Base-by-base conservation (phyloP, 2,329 filamentous ascomycete species). In the Colletotrichum navitas region DNA sequence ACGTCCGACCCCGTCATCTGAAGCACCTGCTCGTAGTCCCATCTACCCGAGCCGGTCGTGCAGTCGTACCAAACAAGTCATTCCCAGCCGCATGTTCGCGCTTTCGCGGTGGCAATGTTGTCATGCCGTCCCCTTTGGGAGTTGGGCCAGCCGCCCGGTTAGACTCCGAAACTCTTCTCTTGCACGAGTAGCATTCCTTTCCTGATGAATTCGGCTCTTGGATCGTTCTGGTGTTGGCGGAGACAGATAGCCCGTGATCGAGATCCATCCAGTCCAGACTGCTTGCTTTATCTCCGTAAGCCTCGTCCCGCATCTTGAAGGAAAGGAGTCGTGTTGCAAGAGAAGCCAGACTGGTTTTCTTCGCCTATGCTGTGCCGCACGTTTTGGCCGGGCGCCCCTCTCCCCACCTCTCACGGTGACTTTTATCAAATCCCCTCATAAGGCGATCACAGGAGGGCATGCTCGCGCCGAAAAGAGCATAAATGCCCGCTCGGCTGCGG, bases 1-100 rank as follows among this genome's bases (percentile, higher is more conserved):
- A 61, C 47, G 26, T 70, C 63, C 55, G 63, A 66, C 63, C 55
- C 11, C 29, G 32, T 66, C 67, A 49, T 66, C 67, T 61, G 63
- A 70, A 70, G 49, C 16, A 0, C 34, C 34, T 41, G 43, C 59
- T 32, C 11, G n/a, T 24, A 51, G 26, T 12, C 63, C 63, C 62
- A 63, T 47, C 45, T 32, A 16, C 18, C 67, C 67, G 55, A 45
- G n/a, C 47, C n/a, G 26, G 43, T 18, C 2, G 54, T 54, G 24
- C 10, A 18, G 10, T 32, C 11, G 11, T 36, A 39, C 26, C 24
- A 16, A 18, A 21, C 39, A 24, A 34, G 45, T 21, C 32, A 47
- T 45, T 18, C 39, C 39, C 7, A 12, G 26, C 59, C 8, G 18
- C 58, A 6, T 21, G 18, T 59, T 29, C 34, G 11, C 10, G 16